These are phyloP conservation scores for Nakataea oryzae DNA, from an alignment of 2,329 filamentous ascomycete genomes.

Conservation along the genomic window DNA sequence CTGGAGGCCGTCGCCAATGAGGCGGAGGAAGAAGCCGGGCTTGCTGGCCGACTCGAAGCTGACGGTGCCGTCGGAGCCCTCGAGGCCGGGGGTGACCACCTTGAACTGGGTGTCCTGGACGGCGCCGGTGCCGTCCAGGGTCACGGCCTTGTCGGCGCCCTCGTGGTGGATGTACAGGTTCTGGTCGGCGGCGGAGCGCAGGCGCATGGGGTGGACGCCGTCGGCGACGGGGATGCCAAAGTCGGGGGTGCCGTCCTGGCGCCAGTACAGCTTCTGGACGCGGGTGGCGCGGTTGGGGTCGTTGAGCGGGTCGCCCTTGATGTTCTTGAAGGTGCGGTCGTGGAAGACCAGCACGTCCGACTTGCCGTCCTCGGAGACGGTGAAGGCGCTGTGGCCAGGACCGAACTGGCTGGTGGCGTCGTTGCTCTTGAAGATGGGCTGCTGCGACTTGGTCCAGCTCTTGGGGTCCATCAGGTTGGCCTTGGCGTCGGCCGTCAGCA, in stretches of 20 bases:
- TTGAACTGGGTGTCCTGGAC: slow-evolving; percentile 13
- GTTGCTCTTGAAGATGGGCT: slow-evolving; percentile 17
- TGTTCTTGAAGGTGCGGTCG: slow-evolving; percentile 16
- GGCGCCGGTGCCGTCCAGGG: neutral
- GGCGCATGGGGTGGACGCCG: slow-evolving; percentile 8
- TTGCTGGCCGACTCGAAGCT: slow-evolving; percentile 15
- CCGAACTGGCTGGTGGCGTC: slow-evolving; percentile 16
- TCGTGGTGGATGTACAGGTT: slow-evolving; percentile 8
- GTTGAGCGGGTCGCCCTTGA: slow-evolving; percentile 15
- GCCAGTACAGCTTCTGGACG: slow-evolving; percentile 21
- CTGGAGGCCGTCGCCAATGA: slow-evolving; percentile 7
- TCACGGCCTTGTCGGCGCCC: slow-evolving; percentile 4
- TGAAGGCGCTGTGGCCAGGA: slow-evolving; percentile 18
- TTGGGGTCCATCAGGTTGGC: slow-evolving; percentile 11
- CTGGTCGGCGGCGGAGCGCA: slow-evolving; percentile 8
- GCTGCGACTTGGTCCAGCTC: slow-evolving; percentile 14
- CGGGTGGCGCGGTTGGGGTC: slow-evolving; percentile 13
- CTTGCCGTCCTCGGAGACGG: slow-evolving; percentile 16
- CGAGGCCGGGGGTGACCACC: slow-evolving; percentile 12
- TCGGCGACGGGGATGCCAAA: slow-evolving; percentile 17
- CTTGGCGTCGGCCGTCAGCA: slow-evolving; percentile 5
- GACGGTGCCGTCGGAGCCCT: slow-evolving; percentile 9
- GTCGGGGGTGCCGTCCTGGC: slow-evolving; percentile 16
- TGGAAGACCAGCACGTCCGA: slow-evolving; percentile 16
- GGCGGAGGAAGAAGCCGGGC: slow-evolving; percentile 12